phyloP scores from a whole-genome alignment of 371 early-diverging fungal species.

The Mucor racemosus region DNA sequence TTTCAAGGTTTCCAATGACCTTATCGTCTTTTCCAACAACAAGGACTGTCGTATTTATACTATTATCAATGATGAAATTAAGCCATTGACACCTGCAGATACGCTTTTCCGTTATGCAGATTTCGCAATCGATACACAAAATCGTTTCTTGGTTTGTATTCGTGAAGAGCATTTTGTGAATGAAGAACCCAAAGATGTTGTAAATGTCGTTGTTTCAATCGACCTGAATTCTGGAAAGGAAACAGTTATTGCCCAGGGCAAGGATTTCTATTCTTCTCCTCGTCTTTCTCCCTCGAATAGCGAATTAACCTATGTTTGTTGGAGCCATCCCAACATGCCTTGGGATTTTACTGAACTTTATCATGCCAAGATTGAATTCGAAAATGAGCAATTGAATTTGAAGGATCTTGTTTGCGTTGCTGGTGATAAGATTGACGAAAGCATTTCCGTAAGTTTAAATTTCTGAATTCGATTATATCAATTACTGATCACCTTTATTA shows the following conservation, averaged over 20 bases:
- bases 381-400: slow-evolving; percentile 20
- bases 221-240: slow-evolving; percentile 45
- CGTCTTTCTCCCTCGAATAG: slow-evolving; percentile 48
- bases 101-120: slow-evolving; percentile 66
- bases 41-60: slow-evolving; percentile 60
- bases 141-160: slow-evolving; percentile 62
- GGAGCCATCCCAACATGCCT: slow-evolving; percentile 81
- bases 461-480: neutral
- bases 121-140: slow-evolving; percentile 57
- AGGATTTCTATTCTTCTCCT: slow-evolving; percentile 72
- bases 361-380: slow-evolving; percentile 40
- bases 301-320: slow-evolving; percentile 66
- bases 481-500: neutral
- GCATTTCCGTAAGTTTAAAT: slow-evolving; percentile 46
- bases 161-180: slow-evolving; percentile 69
- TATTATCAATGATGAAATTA: slow-evolving; percentile 41
- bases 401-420: slow-evolving; percentile 38
- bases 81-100: slow-evolving; percentile 53
- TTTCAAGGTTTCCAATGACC: slow-evolving; percentile 59
- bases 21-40: slow-evolving; percentile 70
- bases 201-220: slow-evolving; percentile 64
- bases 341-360: slow-evolving; percentile 76
- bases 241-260: slow-evolving; percentile 51
- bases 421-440: slow-evolving; percentile 56
- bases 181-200: slow-evolving; percentile 63